phyloP scores from a whole-genome alignment of 2,329 filamentous ascomycete genomes.

The Ophiobolus disseminans region DNA sequence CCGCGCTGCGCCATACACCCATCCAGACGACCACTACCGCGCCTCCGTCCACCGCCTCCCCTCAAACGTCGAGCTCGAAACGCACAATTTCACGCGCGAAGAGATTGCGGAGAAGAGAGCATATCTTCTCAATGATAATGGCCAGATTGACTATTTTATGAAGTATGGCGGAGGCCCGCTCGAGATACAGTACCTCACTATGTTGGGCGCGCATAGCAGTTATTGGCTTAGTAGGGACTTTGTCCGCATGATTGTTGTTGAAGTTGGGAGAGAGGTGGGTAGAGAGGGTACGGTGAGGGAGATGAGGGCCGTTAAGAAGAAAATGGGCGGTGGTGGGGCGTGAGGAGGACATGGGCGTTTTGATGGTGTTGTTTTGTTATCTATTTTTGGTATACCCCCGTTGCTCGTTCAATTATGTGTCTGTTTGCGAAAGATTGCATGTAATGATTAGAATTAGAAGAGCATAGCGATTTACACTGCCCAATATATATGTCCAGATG shows the following conservation, averaged over 20 bases:
- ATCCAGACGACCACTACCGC: conserved; percentile 37
- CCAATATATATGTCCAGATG: too few relatives aligned
- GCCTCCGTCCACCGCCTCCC: conserved; percentile 51
- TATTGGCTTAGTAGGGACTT: conserved; percentile 93
- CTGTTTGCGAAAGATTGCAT: too few relatives aligned
- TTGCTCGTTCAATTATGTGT: too few relatives aligned
- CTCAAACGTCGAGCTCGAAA: conserved; percentile 81
- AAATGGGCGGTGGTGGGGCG: conserved; percentile 17
- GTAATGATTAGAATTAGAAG: too few relatives aligned
- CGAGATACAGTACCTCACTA: conserved; percentile 95
- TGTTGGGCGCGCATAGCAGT: conserved; percentile 92
- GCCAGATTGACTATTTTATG: conserved; percentile 91
- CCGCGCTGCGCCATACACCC: conserved; percentile 29
- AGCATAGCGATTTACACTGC: too few relatives aligned
- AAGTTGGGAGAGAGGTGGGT: conserved; percentile 79
- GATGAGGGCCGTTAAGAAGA: conserved; percentile 64
- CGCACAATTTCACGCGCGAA: conserved; percentile 91
- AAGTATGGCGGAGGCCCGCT: conserved; percentile 83
- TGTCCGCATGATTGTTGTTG: conserved; percentile 85
- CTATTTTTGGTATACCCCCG: too few relatives aligned
- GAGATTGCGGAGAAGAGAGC: conserved; percentile 91
- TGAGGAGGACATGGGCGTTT: too few relatives aligned
- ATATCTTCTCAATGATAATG: conserved; percentile 90
- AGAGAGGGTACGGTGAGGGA: conserved; percentile 62
- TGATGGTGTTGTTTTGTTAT: too few relatives aligned